A percentile compares a stretch with the other conserved stretches of the same genome.
These are phyloP conservation scores for Chara braunii DNA, from an alignment of 139 green algal species.

Conservation along the genomic window DNA sequence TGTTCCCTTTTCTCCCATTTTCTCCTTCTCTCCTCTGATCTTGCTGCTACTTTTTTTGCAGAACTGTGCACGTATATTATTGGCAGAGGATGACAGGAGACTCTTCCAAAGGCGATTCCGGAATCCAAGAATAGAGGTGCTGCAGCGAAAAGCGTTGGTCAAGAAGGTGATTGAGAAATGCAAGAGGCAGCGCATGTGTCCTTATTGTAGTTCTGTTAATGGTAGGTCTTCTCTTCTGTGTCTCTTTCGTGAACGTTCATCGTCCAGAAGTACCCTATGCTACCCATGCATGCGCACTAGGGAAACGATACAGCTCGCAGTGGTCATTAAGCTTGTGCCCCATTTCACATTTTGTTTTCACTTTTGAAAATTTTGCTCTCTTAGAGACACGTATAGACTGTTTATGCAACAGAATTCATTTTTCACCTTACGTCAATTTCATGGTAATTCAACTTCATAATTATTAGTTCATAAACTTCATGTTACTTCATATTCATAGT, in stretches of 20 bases:
- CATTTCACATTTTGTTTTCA: too few relatives aligned
- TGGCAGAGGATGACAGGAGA: constrained; percentile 64
- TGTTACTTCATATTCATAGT: too few relatives aligned
- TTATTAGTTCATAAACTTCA: too few relatives aligned
- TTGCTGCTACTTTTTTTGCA: background rate
- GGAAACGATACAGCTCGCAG: too few relatives aligned
- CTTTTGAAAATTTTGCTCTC: too few relatives aligned
- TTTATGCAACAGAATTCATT: too few relatives aligned
- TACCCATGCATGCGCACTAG: too few relatives aligned
- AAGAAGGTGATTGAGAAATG: constrained; percentile 75
- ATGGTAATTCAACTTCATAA: too few relatives aligned
- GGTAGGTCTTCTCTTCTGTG: constrained; percentile 11
- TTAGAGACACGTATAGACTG: too few relatives aligned
- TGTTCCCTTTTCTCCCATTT: background rate
- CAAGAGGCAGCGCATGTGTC: constrained; percentile 73
- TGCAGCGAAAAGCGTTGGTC: constrained; percentile 61
- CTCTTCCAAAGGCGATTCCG: constrained; percentile 43
- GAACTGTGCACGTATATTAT: constrained; percentile 77
- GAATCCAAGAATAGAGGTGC: constrained; percentile 65
- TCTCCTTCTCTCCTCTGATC: background rate
- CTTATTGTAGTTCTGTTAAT: constrained; percentile 41
- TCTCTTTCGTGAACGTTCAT: background rate
- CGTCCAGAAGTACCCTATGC: too few relatives aligned
- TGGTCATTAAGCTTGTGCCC: too few relatives aligned
- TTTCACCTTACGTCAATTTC: too few relatives aligned